Base-by-base conservation (phyloP, 192 early-diverging fungal genomes). In the Endogone sp. region DNA sequence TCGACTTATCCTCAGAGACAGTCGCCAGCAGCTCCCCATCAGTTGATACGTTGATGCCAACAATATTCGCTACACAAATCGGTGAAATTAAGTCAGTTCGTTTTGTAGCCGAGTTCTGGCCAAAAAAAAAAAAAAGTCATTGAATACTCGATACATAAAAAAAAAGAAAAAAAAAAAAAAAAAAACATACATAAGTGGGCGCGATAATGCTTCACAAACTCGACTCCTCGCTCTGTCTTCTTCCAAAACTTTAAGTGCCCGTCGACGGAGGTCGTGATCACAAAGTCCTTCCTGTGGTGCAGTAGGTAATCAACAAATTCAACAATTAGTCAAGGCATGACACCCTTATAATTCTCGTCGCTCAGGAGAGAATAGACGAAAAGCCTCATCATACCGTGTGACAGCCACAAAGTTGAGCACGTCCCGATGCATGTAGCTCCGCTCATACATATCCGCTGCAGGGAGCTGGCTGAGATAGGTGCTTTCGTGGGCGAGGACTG, bases 231-330 rank as follows among this genome's bases (percentile, higher is more conserved):
- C 4, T 81, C 85, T 22, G 91, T 88, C 82, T 97, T 98, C 75
- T 99, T 98, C 98, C 98, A 99, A 65, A 98, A 99, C 78, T 99
- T 99, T 16, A 99, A 87, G 69, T 97, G 96, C 2, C 98, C 98
- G 78, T 99, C 95, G 0, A 90, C 81, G 0, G 96, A 98, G 0
- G 94, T 91, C 2, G 98, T 99, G 54, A 99, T 86, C 29, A 99
- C 77, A 78, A 97, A 99, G 65, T 96, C 95, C 4, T 89, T 94
- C 67, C 89, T 90, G 65, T 23, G 54, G 49, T 56, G 11, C 11
- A 56, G 11, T 26, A 60, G 10, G 59, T 16, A 28, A 60, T 10
- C 59, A 4, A 6, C 22, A 60, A 10, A 60, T 8, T 23, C 59
- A 49, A 49, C 9, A 49, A 49, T 49, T 1, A 49, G 16, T 49